Conservation (phyloP, 495 filamentous ascomycete species). For the Podospora pseudoanserina region DNA sequence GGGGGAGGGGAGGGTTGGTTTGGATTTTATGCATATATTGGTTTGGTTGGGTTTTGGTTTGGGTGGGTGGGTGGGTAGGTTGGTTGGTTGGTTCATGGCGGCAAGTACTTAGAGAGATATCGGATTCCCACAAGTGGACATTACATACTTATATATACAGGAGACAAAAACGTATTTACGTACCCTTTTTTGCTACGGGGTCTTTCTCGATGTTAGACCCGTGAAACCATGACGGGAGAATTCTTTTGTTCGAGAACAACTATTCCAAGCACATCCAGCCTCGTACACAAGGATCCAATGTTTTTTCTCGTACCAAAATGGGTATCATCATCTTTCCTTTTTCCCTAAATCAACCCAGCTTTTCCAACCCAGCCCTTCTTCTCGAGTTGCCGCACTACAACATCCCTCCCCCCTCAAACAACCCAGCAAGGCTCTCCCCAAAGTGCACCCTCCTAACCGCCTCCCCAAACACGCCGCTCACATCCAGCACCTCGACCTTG, state of each 20-base stretch:
- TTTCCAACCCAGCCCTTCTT: neutral
- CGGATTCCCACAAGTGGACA: neutral
- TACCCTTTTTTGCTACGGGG: neutral
- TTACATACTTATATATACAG: neutral
- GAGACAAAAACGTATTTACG: neutral
- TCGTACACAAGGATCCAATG: no score
- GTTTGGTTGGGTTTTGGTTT: neutral
- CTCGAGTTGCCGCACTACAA: neutral
- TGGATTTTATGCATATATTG: neutral
- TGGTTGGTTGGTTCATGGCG: neutral
- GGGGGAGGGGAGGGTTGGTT: neutral
- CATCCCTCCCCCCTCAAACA: conserved; percentile 60
- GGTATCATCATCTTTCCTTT: neutral
- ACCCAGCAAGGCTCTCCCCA: conserved; percentile 91
- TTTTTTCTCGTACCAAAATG: neutral
- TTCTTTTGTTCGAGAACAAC: no score
- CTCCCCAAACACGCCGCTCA: conserved; percentile 90
- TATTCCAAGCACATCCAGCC: no score
- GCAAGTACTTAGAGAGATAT: neutral
- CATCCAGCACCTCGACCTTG: conserved; percentile 92
- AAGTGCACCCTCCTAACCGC: conserved; percentile 94
- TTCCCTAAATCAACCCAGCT: neutral
- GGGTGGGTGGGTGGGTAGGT: no score
- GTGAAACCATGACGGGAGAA: no score
- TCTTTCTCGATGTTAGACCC: no score